Percentiles rank a stretch among this genome's conserved stretches.
Conservation (phyloP, 345 rosid genomes). For the Leavenworthia alabamica region DNA sequence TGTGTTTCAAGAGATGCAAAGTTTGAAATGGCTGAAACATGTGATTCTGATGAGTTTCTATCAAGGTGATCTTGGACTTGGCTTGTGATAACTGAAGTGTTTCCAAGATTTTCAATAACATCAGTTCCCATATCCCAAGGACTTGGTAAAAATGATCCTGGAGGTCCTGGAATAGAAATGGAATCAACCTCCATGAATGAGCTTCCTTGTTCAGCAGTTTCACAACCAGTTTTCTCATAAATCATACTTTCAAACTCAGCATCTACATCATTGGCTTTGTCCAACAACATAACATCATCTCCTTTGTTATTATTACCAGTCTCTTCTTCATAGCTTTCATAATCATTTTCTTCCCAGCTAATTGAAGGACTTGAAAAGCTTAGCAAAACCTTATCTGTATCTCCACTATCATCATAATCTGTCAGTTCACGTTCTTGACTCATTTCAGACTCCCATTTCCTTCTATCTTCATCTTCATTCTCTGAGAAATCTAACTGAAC, state of each 20-base stretch:
- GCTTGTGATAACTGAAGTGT: slow-evolving; percentile 69
- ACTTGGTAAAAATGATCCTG: slow-evolving; percentile 87
- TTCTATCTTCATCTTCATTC: slow-evolving; percentile 33
- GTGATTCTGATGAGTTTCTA: slow-evolving; percentile 69
- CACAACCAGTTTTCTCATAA: slow-evolving; percentile 23
- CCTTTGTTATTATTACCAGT: slow-evolving; percentile 3
- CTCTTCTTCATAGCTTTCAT: slow-evolving; percentile 26
- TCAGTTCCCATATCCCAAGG: slow-evolving; percentile 65
- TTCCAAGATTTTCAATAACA: slow-evolving; percentile 73
- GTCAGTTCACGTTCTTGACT: slow-evolving; percentile 36
- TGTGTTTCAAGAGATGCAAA: slow-evolving; percentile 27
- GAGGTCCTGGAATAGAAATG: slow-evolving; percentile 96
- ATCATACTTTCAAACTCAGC: slow-evolving; percentile 33
- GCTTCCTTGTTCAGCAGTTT: slow-evolving; percentile 35
- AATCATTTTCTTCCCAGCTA: slow-evolving; percentile 22
- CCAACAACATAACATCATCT: slow-evolving; percentile 21
- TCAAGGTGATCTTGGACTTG: slow-evolving; percentile 60
- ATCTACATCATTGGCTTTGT: slow-evolving; percentile 1
- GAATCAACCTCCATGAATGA: slow-evolving; percentile 78
- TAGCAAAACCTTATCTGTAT: slow-evolving; percentile 27
- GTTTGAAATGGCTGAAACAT: slow-evolving; percentile 51
- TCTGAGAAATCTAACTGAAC: slow-evolving; percentile 28
- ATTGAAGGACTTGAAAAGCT: slow-evolving; percentile 24
- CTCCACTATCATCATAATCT: slow-evolving; percentile 30
- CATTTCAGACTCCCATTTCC: slow-evolving; percentile 36